These are phyloP conservation scores for Castanospermum australe DNA, from an alignment of 306 rosid species.

Conservation along the genomic window DNA sequence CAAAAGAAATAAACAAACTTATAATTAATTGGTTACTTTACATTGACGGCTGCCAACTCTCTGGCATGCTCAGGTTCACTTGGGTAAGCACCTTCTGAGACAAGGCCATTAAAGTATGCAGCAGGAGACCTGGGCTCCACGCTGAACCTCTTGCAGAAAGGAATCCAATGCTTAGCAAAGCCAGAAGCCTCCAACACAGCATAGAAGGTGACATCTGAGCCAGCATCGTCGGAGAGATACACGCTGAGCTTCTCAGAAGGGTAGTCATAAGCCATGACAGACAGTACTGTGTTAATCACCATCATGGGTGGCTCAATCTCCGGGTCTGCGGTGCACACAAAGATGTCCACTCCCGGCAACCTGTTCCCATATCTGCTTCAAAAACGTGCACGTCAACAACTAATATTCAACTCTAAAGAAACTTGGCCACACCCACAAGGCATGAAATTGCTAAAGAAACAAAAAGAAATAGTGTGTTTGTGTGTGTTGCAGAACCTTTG, in stretches of 20 bases:
- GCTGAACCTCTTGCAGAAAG: slow-evolving; percentile 61
- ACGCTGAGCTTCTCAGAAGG: slow-evolving; percentile 71
- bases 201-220: slow-evolving; percentile 60
- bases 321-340: slow-evolving; percentile 88
- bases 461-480: background rate
- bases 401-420: too few relatives aligned
- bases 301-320: slow-evolving; percentile 70
- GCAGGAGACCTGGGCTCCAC: slow-evolving; percentile 79
- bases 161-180: slow-evolving; percentile 86
- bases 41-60: slow-evolving; percentile 43
- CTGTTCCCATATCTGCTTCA: slow-evolving; percentile 47
- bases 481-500: slow-evolving; percentile 55
- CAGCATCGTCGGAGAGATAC: slow-evolving; percentile 84
- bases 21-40: background rate
- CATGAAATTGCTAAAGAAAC: background rate
- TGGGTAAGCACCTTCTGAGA: background rate
- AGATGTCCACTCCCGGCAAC: slow-evolving; percentile 70
- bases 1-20: too few relatives aligned
- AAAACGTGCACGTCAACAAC: background rate
- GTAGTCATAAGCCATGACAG: slow-evolving; percentile 78
- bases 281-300: slow-evolving; percentile 76
- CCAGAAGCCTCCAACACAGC: slow-evolving; percentile 62
- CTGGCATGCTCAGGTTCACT: background rate
- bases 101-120: slow-evolving; percentile 43
- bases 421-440: background rate